Base-by-base conservation (phyloP, 148 eudicot genomes). In the Limonium bicolor region DNA sequence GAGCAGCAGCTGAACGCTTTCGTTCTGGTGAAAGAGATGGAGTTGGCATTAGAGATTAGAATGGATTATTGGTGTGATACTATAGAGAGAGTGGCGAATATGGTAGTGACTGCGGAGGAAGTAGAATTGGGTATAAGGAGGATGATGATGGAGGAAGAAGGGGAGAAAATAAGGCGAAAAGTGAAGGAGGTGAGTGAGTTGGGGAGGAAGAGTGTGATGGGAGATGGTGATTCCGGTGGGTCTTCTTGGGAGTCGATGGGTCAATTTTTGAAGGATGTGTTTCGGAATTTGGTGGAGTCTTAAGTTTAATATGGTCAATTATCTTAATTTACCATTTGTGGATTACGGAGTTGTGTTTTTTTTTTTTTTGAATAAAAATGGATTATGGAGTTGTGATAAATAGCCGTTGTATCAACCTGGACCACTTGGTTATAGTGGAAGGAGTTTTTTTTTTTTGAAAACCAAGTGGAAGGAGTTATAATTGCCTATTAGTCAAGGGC, bases 1-100 rank as follows among this genome's bases (percentile, higher is more conserved):
- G 48, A 43, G 30, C 48, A 43, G 29, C 19, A 13, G 11, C 20
- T 43, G 17, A 43, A 43, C 12, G 48, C 48, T 4, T 43, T 43
- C 12, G 0, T 25, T 10, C 3, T 43, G 19, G 48, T 43, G 31
- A 25, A 1, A 19, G 48, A 43, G 4, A 10, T 24, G 11, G 48
- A 31, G 11, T 14, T 43, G 30, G 48, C 20, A 12, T 19, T 43
- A 20, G 48, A 43, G 0, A 11, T 43, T 10, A 43, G n/a, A 31
- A 43, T 43, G 48, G 48, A 43, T 12, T 43, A 43, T 7, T 11
- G 4, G 11, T 23, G 13, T 24, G 6, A 43, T 14, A 12, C 27
- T 28, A 1, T 0, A 6, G 16, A 6, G 18, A 13, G 3, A 6
- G 27, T 13, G 17, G 48, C 30, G 31, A 43, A 6, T 1, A 15